Evolutionary conservation across 495 filamentous ascomycete species (phyloP).

Genomic region (Penicillium simplicissimum): DNA sequence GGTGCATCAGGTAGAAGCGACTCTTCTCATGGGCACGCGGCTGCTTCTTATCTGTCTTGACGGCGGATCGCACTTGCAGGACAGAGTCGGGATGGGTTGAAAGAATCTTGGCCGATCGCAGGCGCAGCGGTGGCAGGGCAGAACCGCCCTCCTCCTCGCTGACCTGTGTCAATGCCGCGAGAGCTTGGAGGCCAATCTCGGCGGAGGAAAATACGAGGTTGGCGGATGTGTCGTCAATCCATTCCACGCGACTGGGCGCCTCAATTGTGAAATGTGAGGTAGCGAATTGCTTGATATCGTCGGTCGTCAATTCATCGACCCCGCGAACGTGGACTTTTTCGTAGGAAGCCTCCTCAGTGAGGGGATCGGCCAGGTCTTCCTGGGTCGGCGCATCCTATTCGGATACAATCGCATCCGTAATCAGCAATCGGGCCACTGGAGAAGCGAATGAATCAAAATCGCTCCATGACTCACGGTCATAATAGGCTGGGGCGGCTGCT

Average conservation of each 20-base stretch:
- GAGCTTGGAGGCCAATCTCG: slow-evolving; percentile 68
- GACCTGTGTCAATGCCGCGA: slow-evolving; percentile 60
- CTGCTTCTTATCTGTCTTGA: slow-evolving; percentile 75
- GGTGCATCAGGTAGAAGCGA: slow-evolving; percentile 87
- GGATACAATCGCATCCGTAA: neutral
- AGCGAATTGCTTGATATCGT: slow-evolving; percentile 72
- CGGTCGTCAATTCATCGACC: slow-evolving; percentile 76
- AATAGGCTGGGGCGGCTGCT: slow-evolving; percentile 42
- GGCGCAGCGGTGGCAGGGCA: slow-evolving; percentile 46
- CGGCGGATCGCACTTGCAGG: slow-evolving; percentile 72
- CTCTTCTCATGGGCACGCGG: slow-evolving; percentile 75
- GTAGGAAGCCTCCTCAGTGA: slow-evolving; percentile 36
- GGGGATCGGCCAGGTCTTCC: slow-evolving; percentile 29
- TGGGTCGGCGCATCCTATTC: slow-evolving; percentile 27
- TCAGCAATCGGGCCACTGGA: neutral
- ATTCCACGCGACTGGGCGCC: slow-evolving; percentile 67
- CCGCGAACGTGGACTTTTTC: slow-evolving; percentile 81
- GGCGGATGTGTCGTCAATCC: slow-evolving; percentile 92
- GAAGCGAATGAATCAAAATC: neutral
- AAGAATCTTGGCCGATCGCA: slow-evolving; percentile 63
- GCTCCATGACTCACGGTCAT: slow-evolving; percentile 34
- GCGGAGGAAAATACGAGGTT: slow-evolving; percentile 76
- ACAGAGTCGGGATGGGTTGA: slow-evolving; percentile 65
- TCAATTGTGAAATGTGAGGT: slow-evolving; percentile 59
- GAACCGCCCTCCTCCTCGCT: slow-evolving; percentile 39